Conservation (phyloP, 108 stramenopile species). For the Stephanodiscus triporus region DNA sequence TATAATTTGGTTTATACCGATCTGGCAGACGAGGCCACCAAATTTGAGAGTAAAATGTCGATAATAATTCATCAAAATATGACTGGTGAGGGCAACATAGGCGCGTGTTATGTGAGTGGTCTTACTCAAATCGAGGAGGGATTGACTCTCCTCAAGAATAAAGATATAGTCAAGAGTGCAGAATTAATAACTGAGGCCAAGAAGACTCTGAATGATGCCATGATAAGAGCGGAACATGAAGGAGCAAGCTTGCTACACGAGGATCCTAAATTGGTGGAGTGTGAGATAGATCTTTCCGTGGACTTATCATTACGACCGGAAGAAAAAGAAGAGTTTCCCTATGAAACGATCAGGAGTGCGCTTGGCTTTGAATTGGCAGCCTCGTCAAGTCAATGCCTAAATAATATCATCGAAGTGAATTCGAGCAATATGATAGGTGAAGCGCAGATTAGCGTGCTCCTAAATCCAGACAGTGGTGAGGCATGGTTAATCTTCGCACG, state of each 20-base stretch:
- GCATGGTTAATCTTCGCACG: constrained; percentile 41
- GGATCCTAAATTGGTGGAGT: constrained; percentile 7
- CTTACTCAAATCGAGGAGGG: constrained; percentile 32
- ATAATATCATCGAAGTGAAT: constrained; percentile 3
- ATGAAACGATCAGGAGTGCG: constrained; percentile 6
- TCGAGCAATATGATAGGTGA: neutral
- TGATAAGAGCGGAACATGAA: neutral
- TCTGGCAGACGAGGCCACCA: constrained; percentile 30
- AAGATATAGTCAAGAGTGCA: neutral
- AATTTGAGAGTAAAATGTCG: constrained; percentile 23
- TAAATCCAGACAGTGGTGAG: constrained; percentile 51
- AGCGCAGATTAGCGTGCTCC: constrained; percentile 20
- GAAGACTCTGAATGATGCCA: constrained; percentile 5
- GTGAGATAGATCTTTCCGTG: constrained; percentile 20
- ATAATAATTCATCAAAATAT: constrained; percentile 34
- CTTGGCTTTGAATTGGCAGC: neutral
- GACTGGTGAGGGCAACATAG: constrained; percentile 29
- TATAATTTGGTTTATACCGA: constrained; percentile 26
- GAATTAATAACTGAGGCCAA: neutral
- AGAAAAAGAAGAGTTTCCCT: constrained; percentile 16
- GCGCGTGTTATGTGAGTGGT: constrained; percentile 26
- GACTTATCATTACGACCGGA: neutral
- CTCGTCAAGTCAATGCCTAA: neutral
- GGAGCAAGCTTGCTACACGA: neutral
- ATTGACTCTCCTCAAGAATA: neutral